Base-by-base conservation (phyloP, 164 flowering plant genomes). In the Echeveria elegans region DNA sequence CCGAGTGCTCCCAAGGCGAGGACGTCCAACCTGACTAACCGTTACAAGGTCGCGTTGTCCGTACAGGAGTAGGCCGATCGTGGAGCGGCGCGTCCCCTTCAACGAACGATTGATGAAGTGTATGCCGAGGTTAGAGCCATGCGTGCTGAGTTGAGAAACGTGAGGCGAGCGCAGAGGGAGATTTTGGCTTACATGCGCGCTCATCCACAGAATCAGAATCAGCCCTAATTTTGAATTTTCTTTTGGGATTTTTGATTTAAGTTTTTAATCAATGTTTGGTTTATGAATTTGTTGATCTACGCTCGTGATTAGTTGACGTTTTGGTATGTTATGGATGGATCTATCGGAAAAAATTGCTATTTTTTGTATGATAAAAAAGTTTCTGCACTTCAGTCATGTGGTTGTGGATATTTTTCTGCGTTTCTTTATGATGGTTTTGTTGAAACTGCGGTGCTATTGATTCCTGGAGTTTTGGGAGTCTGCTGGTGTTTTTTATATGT, bases 131-230 rank as follows among this genome's bases (percentile, higher is more conserved):
- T 56, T 26, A 19, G 61, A 4, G 61, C 61, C 32, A 56, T 56
- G 61, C n/a, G 61, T 26, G 31, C 31, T 29, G 61, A 56, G 61
- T 29, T 56, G 61, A 56, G 61, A 56, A 56, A 28, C 61, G 61
- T 56, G 61, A 56, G 19, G 31, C 31, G 61, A 3, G 61, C 61
- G 61, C 61, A 56, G 61, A 56, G 61, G 32, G 32, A 56, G 61
- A 56, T 56, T 56, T 26, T 56, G 61, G 61, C 61, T 56, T 56
- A 56, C 61, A 56, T 56, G 61, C 61, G 34, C 16, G 47, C 61
- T 56, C 61, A 56, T 56, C 61, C 61, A 18, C 61, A 26, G 61
- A 24, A 56, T 56, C 61, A 56, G 61, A 56, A 56, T 14, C 61
- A 36, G 30, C 66, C 41, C 47, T 32, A 43, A 74, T 43, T 43